A percentile compares a stretch with the other conserved stretches of the same genome.
Conservation (phyloP, 2,329 filamentous ascomycete genomes). For the Thielaviopsis punctulata region DNA sequence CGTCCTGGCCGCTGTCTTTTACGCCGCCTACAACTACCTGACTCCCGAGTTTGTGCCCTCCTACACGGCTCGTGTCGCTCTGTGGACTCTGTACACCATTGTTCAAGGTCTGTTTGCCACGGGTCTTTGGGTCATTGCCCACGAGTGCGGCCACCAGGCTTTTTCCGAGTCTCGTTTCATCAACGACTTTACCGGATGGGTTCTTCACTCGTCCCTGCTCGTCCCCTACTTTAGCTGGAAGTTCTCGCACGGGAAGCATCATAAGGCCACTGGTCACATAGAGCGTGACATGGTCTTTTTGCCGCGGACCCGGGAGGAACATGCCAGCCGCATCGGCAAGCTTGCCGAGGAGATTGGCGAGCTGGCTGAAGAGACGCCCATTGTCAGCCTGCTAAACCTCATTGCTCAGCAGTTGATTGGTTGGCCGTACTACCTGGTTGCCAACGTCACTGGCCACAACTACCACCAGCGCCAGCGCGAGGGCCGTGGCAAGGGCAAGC, state of each 20-base stretch:
- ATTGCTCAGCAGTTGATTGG: slow-evolving; percentile 76
- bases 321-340: slow-evolving; percentile 57
- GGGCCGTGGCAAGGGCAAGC: slow-evolving; percentile 84
- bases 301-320: slow-evolving; percentile 75
- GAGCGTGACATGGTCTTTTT: slow-evolving; percentile 98
- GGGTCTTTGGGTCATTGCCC: slow-evolving; percentile 87
- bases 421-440: slow-evolving; percentile 81
- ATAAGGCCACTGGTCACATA: slow-evolving; percentile 96
- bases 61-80: slow-evolving; percentile 43
- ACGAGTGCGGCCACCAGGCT: slow-evolving; percentile 94
- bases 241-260: slow-evolving; percentile 97
- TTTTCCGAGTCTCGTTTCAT: slow-evolving; percentile 84
- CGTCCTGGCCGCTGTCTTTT: slow-evolving; percentile 61
- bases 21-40: slow-evolving; percentile 74
- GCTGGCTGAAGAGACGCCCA: slow-evolving; percentile 85
- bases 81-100: slow-evolving; percentile 53
- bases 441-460: slow-evolving; percentile 94
- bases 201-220: slow-evolving; percentile 72
- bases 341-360: slow-evolving; percentile 69
- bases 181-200: slow-evolving; percentile 85
- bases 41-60: slow-evolving; percentile 70
- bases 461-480: slow-evolving; percentile 80
- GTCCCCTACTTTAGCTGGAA: slow-evolving; percentile 99
- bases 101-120: slow-evolving; percentile 85
- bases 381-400: slow-evolving; percentile 58